Conservation (phyloP, 768 basidiomycete species). For the Lactarius hatsudake region DNA sequence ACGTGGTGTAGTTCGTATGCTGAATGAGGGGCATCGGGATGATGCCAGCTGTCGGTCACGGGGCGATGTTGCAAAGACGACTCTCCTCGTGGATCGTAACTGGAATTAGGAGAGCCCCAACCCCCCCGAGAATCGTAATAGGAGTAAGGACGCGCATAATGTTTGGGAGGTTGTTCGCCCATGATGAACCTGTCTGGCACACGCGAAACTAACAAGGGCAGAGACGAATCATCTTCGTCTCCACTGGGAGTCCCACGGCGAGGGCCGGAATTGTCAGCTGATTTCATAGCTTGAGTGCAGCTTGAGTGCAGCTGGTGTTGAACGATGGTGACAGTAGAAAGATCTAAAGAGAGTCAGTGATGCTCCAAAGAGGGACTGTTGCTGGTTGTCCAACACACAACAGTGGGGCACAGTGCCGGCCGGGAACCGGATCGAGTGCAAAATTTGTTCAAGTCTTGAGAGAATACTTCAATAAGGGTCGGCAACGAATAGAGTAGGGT, state of each 20-base stretch:
- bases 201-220: constrained; percentile 42
- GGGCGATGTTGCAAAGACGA: constrained; percentile 51
- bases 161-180: constrained; percentile 52
- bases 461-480: constrained; percentile 10
- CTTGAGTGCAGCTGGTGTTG: constrained; percentile 47
- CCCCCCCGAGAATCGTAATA: constrained; percentile 42
- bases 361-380: constrained; percentile 19
- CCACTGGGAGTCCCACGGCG: constrained; percentile 29
- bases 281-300: constrained; percentile 37
- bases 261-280: constrained; percentile 38
- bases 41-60: constrained; percentile 52
- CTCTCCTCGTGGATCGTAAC: constrained; percentile 51
- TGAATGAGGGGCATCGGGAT: constrained; percentile 40
- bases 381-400: constrained; percentile 12
- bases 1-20: constrained; percentile 37
- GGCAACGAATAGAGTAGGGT: not conserved
- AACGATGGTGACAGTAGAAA: constrained; percentile 40
- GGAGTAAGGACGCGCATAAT: constrained; percentile 49
- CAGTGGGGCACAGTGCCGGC: constrained; percentile 18
- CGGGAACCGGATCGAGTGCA: constrained; percentile 18
- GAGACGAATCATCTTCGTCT: constrained; percentile 28
- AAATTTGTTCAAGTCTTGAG: constrained; percentile 1
- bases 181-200: constrained; percentile 27
- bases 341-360: not conserved
- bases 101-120: constrained; percentile 39